These are phyloP conservation scores for Boletus holoroseus DNA, from an alignment of 1,284 basidiomycete species.

Conservation along the genomic window DNA sequence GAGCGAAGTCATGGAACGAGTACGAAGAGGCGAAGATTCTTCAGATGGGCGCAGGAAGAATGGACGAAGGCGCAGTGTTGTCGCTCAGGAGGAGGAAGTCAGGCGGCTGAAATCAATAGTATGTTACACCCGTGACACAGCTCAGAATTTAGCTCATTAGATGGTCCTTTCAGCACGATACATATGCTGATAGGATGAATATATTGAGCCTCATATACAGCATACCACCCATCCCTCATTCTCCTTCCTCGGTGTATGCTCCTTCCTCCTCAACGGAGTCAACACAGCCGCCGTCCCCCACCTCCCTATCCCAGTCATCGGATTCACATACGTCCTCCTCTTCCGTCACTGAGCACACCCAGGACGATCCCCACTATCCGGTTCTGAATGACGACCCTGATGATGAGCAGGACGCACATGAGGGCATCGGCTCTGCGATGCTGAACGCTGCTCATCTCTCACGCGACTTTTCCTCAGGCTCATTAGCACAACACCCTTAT, in stretches of 20 bases:
- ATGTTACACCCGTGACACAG: constrained; percentile 35
- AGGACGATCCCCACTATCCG: constrained; percentile 32
- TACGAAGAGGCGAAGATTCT: constrained; percentile 74
- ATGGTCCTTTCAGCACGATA: constrained; percentile 60
- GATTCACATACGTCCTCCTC: constrained; percentile 41
- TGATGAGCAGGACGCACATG: constrained; percentile 39
- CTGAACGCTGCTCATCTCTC: constrained; percentile 42
- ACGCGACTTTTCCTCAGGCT: constrained; percentile 29
- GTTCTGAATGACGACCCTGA: constrained; percentile 27
- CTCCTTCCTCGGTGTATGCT: constrained; percentile 49
- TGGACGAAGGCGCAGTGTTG: constrained; percentile 66
- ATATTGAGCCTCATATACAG: constrained; percentile 81
- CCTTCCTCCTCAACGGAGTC: constrained; percentile 50
- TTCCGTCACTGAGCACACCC: constrained; percentile 35
- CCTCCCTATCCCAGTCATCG: constrained; percentile 51
- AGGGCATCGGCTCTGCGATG: constrained; percentile 45
- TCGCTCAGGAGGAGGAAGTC: constrained; percentile 81
- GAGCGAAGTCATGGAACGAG: constrained; percentile 82
- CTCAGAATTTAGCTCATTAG: constrained; percentile 13
- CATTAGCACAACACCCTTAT: constrained; percentile 38
- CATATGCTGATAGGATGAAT: constrained; percentile 83
- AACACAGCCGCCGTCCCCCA: constrained; percentile 45
- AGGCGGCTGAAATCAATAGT: constrained; percentile 75
- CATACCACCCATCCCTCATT: constrained; percentile 66
- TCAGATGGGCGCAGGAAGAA: constrained; percentile 54